phyloP scores from a whole-genome alignment of 768 basidiomycete genomes.

The Hericium alpestre region DNA sequence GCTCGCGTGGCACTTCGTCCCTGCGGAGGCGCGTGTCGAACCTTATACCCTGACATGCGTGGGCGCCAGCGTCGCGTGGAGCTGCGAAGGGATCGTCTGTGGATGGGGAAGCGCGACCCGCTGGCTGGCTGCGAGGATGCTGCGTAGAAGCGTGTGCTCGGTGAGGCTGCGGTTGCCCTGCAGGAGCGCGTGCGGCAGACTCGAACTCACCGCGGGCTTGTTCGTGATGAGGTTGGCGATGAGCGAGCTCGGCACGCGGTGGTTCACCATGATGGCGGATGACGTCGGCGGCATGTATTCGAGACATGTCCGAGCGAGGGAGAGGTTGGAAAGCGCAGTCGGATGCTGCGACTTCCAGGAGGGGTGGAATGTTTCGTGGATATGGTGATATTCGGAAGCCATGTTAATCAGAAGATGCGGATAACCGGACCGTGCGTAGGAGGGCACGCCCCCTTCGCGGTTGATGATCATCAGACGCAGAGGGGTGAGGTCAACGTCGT shows the following conservation, averaged over 20 bases:
- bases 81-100: no score
- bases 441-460: conserved; percentile 91
- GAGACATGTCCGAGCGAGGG: conserved; percentile 78
- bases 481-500: conserved; percentile 78
- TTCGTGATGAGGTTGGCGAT: conserved; percentile 98
- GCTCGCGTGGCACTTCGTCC: no score
- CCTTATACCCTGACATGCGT: no score
- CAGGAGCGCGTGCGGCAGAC: conserved; percentile 86
- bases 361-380: conserved; percentile 72
- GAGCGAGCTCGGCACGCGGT: conserved; percentile 88
- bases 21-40: no score
- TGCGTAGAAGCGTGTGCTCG: conserved; percentile 51
- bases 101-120: no score
- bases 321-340: conserved; percentile 76
- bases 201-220: conserved; percentile 91
- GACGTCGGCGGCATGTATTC: conserved; percentile 87
- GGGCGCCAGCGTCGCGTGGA: no score
- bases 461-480: conserved; percentile 96
- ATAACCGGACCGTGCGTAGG: conserved; percentile 88
- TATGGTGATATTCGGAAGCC: conserved; percentile 74
- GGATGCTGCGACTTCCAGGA: conserved; percentile 73
- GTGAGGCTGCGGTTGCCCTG: conserved; percentile 81
- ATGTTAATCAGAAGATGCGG: conserved; percentile 96
- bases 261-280: conserved; percentile 94
- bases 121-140: no score